These are phyloP conservation scores for Alternaria alternata DNA, from an alignment of 2,329 filamentous ascomycete species.

Conservation along the genomic window DNA sequence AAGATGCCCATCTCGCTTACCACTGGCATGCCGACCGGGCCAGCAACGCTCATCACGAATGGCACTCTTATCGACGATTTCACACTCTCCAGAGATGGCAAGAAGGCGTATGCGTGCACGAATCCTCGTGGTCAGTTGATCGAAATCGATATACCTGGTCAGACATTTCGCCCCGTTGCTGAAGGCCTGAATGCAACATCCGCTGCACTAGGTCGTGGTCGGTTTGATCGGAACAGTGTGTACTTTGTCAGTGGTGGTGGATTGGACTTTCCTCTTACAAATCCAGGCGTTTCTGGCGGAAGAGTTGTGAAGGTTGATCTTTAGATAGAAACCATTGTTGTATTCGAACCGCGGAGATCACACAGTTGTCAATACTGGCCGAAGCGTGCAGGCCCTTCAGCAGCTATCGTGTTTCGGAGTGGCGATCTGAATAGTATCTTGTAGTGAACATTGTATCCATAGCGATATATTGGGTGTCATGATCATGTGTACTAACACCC, in stretches of 20 bases:
- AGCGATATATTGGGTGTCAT: no score
- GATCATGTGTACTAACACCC: no score
- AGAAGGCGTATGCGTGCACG: background rate
- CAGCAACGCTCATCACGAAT: no score
- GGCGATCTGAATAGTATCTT: no score
- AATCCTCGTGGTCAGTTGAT: background rate
- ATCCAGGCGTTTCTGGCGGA: background rate
- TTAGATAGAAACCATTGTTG: background rate
- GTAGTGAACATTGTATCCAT: no score
- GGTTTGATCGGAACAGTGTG: background rate
- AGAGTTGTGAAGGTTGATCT: background rate
- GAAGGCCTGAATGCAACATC: background rate
- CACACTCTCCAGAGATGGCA: background rate
- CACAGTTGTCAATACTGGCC: no score
- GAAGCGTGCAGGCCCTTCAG: no score
- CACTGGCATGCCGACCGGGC: no score
- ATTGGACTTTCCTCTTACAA: background rate
- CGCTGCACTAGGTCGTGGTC: background rate
- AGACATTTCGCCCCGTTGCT: background rate
- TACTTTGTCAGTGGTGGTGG: background rate
- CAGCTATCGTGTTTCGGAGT: no score
- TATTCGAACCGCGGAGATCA: no score
- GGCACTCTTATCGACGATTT: background rate
- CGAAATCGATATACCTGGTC: background rate
- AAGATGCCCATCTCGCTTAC: no score